These are phyloP conservation scores for Rhododendron griersonianum DNA, from an alignment of 148 eudicot genomes.

Conservation along the genomic window DNA sequence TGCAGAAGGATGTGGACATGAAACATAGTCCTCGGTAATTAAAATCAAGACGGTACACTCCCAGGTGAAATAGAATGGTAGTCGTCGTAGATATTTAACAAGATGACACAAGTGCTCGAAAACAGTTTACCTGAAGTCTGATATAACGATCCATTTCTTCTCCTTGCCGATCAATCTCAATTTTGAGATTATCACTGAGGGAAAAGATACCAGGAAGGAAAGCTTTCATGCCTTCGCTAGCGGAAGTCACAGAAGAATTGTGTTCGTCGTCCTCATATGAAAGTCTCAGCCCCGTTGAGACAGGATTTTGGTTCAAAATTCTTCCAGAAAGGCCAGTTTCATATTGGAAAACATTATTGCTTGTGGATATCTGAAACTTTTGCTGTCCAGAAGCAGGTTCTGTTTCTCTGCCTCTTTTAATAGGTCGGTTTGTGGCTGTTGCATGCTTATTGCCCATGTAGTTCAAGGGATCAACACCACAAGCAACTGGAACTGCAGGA, in stretches of 20 bases:
- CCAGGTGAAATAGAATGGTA: background rate
- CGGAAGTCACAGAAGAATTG: slow-evolving; percentile 40
- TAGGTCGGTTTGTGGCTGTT: slow-evolving; percentile 19
- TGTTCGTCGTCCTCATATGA: slow-evolving; percentile 47
- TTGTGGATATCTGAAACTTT: slow-evolving; percentile 24
- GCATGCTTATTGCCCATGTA: slow-evolving; percentile 24
- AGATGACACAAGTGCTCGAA: background rate
- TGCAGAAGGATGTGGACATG: background rate
- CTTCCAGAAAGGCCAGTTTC: slow-evolving; percentile 23
- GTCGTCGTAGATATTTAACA: background rate
- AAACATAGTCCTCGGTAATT: background rate
- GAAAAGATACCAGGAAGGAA: slow-evolving; percentile 25
- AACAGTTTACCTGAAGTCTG: slow-evolving; percentile 36
- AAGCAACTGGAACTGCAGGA: slow-evolving; percentile 33
- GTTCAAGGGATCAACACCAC: slow-evolving; percentile 23
- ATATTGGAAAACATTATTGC: slow-evolving; percentile 19
- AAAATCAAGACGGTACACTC: background rate
- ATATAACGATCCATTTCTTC: slow-evolving; percentile 40
- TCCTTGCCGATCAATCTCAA: slow-evolving; percentile 32
- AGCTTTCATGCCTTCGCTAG: slow-evolving; percentile 27
- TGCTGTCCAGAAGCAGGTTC: slow-evolving; percentile 25
- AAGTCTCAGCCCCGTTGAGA: slow-evolving; percentile 46
- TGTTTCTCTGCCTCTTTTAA: slow-evolving; percentile 17
- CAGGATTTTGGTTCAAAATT: slow-evolving; percentile 30
- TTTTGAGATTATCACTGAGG: slow-evolving; percentile 16